Conservation (phyloP, 2,329 filamentous ascomycete species). For the Macrophomina phaseolina region DNA sequence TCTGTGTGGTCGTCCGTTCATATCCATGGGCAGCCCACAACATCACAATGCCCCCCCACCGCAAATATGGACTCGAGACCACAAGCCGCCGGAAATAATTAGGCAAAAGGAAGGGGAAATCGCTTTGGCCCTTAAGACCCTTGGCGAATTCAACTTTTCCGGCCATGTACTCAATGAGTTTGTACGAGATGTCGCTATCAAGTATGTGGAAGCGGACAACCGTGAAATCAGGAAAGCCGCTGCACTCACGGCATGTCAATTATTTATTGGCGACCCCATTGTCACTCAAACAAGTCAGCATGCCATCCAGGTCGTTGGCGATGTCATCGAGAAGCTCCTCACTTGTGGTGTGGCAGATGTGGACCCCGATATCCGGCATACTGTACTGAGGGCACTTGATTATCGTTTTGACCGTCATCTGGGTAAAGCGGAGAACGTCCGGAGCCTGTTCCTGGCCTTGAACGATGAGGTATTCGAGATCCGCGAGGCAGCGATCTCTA, state of each 20-base stretch:
- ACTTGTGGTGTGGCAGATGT: conserved; percentile 92
- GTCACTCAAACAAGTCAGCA: conserved; percentile 98
- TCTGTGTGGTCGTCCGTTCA: conserved; percentile 88
- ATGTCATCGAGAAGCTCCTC: conserved; percentile 95
- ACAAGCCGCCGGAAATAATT: conserved; percentile 80
- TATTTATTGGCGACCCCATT: conserved; percentile 96
- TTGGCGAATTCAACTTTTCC: conserved; percentile 94
- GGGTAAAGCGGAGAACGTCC: conserved; percentile 96
- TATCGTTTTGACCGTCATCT: conserved; percentile 94
- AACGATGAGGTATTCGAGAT: conserved; percentile 95
- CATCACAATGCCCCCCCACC: conserved; percentile 82
- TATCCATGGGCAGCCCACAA: conserved; percentile 82
- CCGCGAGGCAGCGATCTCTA: conserved; percentile 91
- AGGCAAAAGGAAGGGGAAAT: conserved; percentile 84
- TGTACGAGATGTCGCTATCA: conserved; percentile 95
- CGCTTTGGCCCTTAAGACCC: conserved; percentile 88
- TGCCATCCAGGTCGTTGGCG: conserved; percentile 93
- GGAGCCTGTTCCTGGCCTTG: conserved; percentile 90
- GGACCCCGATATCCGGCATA: conserved; percentile 85
- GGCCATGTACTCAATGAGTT: conserved; percentile 96
- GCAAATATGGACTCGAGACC: conserved; percentile 84
- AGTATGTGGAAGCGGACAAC: conserved; percentile 96
- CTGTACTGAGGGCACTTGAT: conserved; percentile 87
- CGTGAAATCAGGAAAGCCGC: conserved; percentile 92
- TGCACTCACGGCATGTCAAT: conserved; percentile 94